These are phyloP conservation scores for Forsythia suspensa DNA, from an alignment of 257 asterid genomes.

Conservation along the genomic window DNA sequence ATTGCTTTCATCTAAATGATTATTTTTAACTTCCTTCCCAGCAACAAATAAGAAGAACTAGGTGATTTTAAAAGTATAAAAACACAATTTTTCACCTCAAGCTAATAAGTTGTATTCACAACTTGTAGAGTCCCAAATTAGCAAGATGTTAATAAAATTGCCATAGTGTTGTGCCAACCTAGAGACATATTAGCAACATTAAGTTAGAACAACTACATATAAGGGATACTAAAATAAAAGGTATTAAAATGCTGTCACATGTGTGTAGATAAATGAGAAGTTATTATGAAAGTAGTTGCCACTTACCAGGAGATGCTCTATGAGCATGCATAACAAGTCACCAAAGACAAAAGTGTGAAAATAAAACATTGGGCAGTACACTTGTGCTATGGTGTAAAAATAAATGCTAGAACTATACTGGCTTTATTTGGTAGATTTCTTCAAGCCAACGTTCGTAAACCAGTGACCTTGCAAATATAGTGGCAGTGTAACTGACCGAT, in stretches of 20 bases:
- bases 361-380: neutral
- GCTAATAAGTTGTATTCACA: neutral
- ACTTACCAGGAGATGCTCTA: neutral
- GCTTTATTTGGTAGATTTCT: neutral
- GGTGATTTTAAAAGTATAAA: neutral
- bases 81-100: neutral
- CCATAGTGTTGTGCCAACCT: neutral
- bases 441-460: neutral
- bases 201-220: neutral
- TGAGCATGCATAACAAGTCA: neutral
- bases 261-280: neutral
- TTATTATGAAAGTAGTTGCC: neutral
- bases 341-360: neutral
- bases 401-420: neutral
- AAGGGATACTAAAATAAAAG: neutral
- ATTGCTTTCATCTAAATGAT: neutral
- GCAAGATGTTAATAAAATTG: neutral
- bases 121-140: neutral
- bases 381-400: neutral
- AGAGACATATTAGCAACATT: neutral
- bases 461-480: neutral
- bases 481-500: neutral
- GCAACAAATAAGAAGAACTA: neutral
- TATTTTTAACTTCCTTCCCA: neutral
- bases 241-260: neutral